Evolutionary conservation across 495 filamentous ascomycete genomes (phyloP).

Genomic region (Aspergillus affinis): DNA sequence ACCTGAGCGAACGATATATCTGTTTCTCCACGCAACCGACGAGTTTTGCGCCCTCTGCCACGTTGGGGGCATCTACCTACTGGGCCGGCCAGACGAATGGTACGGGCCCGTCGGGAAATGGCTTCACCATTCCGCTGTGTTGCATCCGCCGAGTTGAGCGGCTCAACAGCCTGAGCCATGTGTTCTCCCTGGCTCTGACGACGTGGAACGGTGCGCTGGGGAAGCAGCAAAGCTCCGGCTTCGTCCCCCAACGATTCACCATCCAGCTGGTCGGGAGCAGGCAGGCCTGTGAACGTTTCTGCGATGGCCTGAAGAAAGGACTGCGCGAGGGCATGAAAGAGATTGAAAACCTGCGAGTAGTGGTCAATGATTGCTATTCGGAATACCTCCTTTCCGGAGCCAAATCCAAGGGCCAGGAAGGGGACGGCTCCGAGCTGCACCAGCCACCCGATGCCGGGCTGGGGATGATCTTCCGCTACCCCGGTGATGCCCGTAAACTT

Average conservation of each 20-base stretch:
- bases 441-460: conserved; percentile 87
- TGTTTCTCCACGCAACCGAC: conserved; percentile 94
- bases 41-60: conserved; percentile 79
- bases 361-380: conserved; percentile 84
- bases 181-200: conserved; percentile 91
- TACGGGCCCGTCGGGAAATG: conserved; percentile 90
- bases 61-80: conserved; percentile 66
- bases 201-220: conserved; percentile 81
- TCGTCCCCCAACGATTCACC: conserved; percentile 75
- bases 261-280: conserved; percentile 86
- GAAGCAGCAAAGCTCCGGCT: conserved; percentile 55
- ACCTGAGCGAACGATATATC: conserved; percentile 89
- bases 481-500: conserved; percentile 92
- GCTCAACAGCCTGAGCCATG: conserved; percentile 82
- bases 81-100: conserved; percentile 90
- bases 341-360: conserved; percentile 73
- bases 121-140: conserved; percentile 93
- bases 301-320: conserved; percentile 88
- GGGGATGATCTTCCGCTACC: conserved; percentile 91
- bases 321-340: conserved; percentile 81
- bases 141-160: conserved; percentile 89
- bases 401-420: conserved; percentile 36
- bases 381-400: conserved; percentile 75
- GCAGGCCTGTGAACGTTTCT: conserved; percentile 90
- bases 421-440: conserved; percentile 45